phyloP scores from a whole-genome alignment of 2,329 filamentous ascomycete genomes.

The Remersonia thermophila region DNA sequence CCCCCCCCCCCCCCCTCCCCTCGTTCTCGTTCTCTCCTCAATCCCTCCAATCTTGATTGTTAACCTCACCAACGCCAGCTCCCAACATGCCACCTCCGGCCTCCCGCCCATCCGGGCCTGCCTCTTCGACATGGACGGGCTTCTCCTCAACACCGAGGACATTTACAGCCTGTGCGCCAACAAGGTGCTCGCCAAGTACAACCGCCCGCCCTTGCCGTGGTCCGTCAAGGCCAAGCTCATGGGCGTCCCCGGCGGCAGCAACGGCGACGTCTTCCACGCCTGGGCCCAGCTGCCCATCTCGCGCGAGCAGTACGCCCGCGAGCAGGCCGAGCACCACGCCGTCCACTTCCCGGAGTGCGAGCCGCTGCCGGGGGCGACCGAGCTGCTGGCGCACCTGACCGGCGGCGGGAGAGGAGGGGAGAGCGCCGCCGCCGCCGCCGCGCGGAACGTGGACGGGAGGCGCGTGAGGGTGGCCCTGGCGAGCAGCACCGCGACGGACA shows the following conservation, averaged over 20 bases:
- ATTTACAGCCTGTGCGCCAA: conserved; percentile 77
- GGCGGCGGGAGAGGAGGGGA: conserved; percentile 17
- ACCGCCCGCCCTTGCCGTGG: conserved; percentile 46
- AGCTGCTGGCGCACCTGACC: conserved; percentile 49
- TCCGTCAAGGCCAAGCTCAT: conserved; percentile 51
- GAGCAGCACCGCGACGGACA: conserved; percentile 57
- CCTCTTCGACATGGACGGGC: conserved; percentile 97
- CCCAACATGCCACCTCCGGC: conserved; percentile 26
- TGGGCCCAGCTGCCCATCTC: conserved; percentile 82
- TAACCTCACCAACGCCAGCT: too few relatives aligned
- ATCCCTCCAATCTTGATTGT: too few relatives aligned
- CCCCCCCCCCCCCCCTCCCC: too few relatives aligned
- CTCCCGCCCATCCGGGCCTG: conserved; percentile 77
- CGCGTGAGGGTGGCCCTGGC: conserved; percentile 70
- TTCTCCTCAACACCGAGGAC: conserved; percentile 89
- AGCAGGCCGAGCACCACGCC: conserved; percentile 39
- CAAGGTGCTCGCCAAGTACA: conserved; percentile 60
- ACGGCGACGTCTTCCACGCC: conserved; percentile 45
- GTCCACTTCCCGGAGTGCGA: conserved; percentile 58
- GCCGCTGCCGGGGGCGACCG: conserved; percentile 64
- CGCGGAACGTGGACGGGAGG: conserved; percentile 23
- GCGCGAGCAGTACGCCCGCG: conserved; percentile 49
- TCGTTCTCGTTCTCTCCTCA: too few relatives aligned
- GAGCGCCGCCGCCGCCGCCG: too few relatives aligned
- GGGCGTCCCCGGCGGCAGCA: conserved; percentile 41